A percentile compares a stretch with the other conserved stretches of the same genome.
These are phyloP conservation scores for Dichotomocladium elegans DNA, from an alignment of 371 early-diverging fungal genomes.

Conservation along the genomic window DNA sequence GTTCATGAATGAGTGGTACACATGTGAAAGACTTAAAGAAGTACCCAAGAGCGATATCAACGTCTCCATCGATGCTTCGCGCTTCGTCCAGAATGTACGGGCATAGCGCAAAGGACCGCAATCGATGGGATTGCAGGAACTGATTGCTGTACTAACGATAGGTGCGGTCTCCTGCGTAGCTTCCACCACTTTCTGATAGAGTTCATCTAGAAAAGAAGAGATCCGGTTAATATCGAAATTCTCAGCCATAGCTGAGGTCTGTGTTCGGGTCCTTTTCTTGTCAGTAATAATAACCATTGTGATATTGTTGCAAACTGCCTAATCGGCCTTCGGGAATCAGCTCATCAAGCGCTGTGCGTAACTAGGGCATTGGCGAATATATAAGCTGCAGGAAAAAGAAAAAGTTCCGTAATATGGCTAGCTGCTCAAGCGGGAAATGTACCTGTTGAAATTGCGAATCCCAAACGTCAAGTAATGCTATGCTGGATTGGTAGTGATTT, in stretches of 20 bases:
- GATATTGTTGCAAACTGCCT: not conserved
- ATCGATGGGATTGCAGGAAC: not conserved
- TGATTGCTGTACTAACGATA: not conserved
- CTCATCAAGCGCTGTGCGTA: constrained; percentile 9
- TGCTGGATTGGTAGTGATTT: constrained; percentile 3
- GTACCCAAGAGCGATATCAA: constrained; percentile 8
- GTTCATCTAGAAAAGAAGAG: too few species aligned
- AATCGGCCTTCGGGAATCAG: constrained; percentile 7
- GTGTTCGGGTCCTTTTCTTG: too few species aligned
- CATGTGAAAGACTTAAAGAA: not conserved
- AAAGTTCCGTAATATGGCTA: too few species aligned
- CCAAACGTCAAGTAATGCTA: constrained; percentile 7
- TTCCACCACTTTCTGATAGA: not conserved
- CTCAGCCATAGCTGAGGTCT: too few species aligned
- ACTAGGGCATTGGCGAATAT: too few species aligned
- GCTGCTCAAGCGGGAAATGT: too few species aligned
- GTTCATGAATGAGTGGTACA: not conserved
- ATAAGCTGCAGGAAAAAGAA: too few species aligned
- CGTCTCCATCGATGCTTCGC: not conserved
- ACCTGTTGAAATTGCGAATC: constrained; percentile 13
- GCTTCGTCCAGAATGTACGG: not conserved
- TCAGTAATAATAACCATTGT: not conserved
- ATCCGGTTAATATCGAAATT: too few species aligned
- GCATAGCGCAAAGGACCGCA: not conserved
- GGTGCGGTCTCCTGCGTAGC: not conserved